Evolutionary conservation across 176 grass and related monocot genomes (phyloP).

Genomic region (Oryza longistaminata): DNA sequence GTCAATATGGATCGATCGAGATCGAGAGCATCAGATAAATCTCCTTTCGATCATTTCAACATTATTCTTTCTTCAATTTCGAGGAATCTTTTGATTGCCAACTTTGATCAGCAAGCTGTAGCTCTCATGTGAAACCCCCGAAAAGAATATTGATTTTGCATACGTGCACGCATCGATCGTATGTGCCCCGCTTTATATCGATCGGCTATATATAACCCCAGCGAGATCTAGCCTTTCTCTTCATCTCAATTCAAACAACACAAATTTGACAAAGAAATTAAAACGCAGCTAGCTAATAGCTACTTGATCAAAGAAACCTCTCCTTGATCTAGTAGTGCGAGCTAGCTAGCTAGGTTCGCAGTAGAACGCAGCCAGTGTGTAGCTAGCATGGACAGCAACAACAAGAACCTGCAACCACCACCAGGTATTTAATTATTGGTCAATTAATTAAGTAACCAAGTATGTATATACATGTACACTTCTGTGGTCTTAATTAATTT

Average conservation of each 20-base stretch:
- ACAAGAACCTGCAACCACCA: constrained; percentile 27
- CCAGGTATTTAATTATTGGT: constrained; percentile 1
- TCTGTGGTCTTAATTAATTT: not conserved
- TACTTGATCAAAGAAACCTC: not conserved
- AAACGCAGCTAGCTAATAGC: not conserved
- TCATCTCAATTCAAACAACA: not conserved
- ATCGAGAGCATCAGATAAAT: not conserved
- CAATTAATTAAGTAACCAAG: not conserved
- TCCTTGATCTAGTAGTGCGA: not conserved
- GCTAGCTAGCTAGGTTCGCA: not conserved
- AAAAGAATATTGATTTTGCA: not conserved
- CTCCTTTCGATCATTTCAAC: not conserved
- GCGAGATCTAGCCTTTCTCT: not conserved
- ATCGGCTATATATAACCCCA: not conserved
- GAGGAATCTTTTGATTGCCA: not conserved
- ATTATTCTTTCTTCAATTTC: not conserved
- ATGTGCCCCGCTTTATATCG: not conserved
- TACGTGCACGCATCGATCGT: not conserved
- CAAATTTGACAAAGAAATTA: not conserved
- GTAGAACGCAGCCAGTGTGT: not conserved
- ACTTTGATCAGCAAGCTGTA: not conserved
- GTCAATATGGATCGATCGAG: not conserved
- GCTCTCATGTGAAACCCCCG: not conserved
- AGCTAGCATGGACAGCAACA: constrained; percentile 32
- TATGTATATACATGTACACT: no score